These are phyloP conservation scores for Hypsizygus ulmarius DNA, from an alignment of 1,284 basidiomycete species.

Conservation along the genomic window DNA sequence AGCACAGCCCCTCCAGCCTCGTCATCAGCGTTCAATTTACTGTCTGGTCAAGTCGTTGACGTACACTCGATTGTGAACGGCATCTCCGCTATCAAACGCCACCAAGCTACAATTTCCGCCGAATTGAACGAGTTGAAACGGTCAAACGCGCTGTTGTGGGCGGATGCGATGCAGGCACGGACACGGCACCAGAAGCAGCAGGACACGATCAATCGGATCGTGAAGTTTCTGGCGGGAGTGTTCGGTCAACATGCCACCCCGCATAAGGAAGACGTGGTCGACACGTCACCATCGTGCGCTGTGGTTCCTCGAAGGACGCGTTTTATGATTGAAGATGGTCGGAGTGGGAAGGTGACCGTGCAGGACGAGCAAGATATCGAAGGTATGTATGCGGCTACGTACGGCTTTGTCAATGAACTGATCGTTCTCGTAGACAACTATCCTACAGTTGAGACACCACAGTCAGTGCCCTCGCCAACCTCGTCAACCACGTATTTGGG, in stretches of 20 bases:
- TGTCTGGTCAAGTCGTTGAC: constrained; percentile 61
- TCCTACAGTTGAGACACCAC: constrained; percentile 37
- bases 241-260: constrained; percentile 61
- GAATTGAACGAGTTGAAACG: constrained; percentile 88
- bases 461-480: constrained; percentile 29
- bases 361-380: constrained; percentile 28
- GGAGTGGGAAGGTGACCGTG: constrained; percentile 35
- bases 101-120: constrained; percentile 86
- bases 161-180: constrained; percentile 81
- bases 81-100: constrained; percentile 86
- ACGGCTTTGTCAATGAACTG: constrained; percentile 9
- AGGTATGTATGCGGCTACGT: constrained; percentile 20
- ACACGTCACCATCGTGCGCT: constrained; percentile 35
- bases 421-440: constrained; percentile 21
- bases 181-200: constrained; percentile 88
- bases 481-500: constrained; percentile 14
- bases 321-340: constrained; percentile 66
- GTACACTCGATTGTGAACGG: constrained; percentile 77
- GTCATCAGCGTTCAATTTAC: constrained; percentile 19
- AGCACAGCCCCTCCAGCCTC: constrained; percentile 12
- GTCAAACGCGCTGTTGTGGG: constrained; percentile 90
- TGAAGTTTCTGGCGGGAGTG: constrained; percentile 91
- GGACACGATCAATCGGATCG: constrained; percentile 95
- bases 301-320: constrained; percentile 54
- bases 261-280: constrained; percentile 43